Evolutionary conservation across 2,329 filamentous ascomycete species (phyloP), one percentile per base, ranked within the genome.

Genomic region (Talaromyces amestolkiae): DNA sequence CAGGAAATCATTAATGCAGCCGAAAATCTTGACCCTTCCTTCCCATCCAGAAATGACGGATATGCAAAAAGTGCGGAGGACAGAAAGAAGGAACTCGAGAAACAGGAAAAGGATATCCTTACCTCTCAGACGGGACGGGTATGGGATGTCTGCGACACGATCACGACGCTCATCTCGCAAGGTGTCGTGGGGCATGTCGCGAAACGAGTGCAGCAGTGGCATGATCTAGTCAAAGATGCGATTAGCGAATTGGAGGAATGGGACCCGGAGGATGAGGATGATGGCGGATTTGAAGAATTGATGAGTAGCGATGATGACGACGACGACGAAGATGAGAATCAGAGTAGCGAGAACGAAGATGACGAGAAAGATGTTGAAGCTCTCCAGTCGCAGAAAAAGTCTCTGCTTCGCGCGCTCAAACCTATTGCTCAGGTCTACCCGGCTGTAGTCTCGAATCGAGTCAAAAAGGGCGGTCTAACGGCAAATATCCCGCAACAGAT

Each of bases 161-260:
- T 96, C 17, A 79, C 87, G 2, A 82, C 82, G 9, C 78, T 96
- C 45, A 85, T 88, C 58, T 83, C 82, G 6, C 79, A 87, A 27
- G 93, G 92, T 0, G 84, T 96, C 5, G 86, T 85, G 0, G 91
- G 89, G 0, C 81, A 93, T 65, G 84, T 94, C 56, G 83, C 90
- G 0, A 82, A 85, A 69, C 93, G 90, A 73, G 89, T 89, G 1
- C 87, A 91, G 70, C 84, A 93, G 74, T 91, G 89, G 78, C 82
- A 87, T 47, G 91, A 91, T 64, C 86, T 90, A 2, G 80, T 97
- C 27, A 86, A 91, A 70, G 94, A 97, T 79, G 90, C 92, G 0
- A 86, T 96, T 70, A 87, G 91, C 68, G 94, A 97, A 79, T 77
- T 97, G 69, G 91, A 92, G 74, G 92, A 94, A 71, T 97, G 93